These are phyloP conservation scores for Kluyveromyces dobzhanskii DNA, from an alignment of 805 yeast species.

Conservation along the genomic window DNA sequence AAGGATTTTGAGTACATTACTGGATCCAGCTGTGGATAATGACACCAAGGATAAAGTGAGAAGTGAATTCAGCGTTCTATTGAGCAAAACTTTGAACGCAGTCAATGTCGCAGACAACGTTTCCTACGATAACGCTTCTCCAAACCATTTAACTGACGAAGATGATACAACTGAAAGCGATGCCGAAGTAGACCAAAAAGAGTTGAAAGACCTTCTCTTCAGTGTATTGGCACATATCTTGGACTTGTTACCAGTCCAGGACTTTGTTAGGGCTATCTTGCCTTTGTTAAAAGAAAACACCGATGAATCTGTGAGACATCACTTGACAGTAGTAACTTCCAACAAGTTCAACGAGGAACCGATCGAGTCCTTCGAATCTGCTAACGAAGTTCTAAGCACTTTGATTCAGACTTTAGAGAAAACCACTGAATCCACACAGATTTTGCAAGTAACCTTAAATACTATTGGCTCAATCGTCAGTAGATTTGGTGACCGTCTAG, in stretches of 20 bases:
- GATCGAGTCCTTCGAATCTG: constrained; percentile 42
- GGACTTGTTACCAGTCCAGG: constrained; percentile 64
- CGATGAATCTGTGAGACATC: constrained; percentile 45
- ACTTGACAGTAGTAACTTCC: constrained; percentile 53
- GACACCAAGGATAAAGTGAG: constrained; percentile 13
- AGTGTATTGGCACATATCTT: constrained; percentile 54
- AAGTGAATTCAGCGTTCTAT: constrained; percentile 18
- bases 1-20: constrained; percentile 43
- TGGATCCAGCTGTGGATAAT: constrained; percentile 30
- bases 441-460: constrained; percentile 65
- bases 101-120: constrained; percentile 12
- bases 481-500: constrained; percentile 50
- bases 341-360: constrained; percentile 65
- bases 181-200: constrained; percentile 15
- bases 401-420: constrained; percentile 34
- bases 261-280: constrained; percentile 57
- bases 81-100: constrained; percentile 19
- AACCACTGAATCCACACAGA: constrained; percentile 29
- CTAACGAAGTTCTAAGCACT: constrained; percentile 42
- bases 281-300: constrained; percentile 30
- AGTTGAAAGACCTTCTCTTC: constrained; percentile 38
- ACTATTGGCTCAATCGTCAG: constrained; percentile 53
- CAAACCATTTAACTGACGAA: neutral
- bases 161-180: constrained; percentile 13
- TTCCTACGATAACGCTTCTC: neutral